Base-by-base conservation (phyloP, 129 eudicot species). In the Escallonia herrerae region DNA sequence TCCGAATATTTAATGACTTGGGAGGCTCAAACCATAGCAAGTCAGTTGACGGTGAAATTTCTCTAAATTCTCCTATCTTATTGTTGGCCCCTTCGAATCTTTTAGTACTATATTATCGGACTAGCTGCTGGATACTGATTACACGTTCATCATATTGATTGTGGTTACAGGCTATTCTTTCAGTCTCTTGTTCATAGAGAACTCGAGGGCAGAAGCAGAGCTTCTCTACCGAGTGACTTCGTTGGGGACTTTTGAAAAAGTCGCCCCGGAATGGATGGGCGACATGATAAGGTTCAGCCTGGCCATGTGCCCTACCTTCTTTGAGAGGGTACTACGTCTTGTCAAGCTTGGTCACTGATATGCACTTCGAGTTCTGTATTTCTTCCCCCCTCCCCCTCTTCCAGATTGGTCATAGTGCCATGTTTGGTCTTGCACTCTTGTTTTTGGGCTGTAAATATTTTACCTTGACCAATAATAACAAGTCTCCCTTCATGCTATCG, bases 181-280 rank as follows among this genome's bases (percentile, higher is more conserved):
- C 70, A 79, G 72, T 63, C 76, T 91, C 71, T 85, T 83, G 46
- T 91, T 86, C 87, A 70, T 77, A 63, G 77, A 74, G 58, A 79
- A 79, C 52, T 47, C 71, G 13, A 5, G 7, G 5, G 85, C 76
- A 63, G 95, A 81, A 63, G 76, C 63, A 4, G 91, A 87, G 68
- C 14, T 91, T 60, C 58, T 81, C 42, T 91, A 91, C 53, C 76
- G 70, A 2, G 83, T 71, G 22, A 65, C 78, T 44, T 85, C 98
- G 5, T 43, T 87, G 72, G 97, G 97, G 42, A 88, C 98, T 1
- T 81, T 91, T 69, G 96, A 86, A 41, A 85, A 79, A 61, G 86
- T 91, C 45, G 98, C 98, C 15, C 98, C 95, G 0, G 98, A 88
- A 58, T 91, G 95, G 95, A 87, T 87, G 98, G 76, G 79, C 47